Evolutionary conservation across 2,329 filamentous ascomycete species (phyloP), one percentile per base, ranked within the genome.

Genomic region (Corinectria fuckeliana): DNA sequence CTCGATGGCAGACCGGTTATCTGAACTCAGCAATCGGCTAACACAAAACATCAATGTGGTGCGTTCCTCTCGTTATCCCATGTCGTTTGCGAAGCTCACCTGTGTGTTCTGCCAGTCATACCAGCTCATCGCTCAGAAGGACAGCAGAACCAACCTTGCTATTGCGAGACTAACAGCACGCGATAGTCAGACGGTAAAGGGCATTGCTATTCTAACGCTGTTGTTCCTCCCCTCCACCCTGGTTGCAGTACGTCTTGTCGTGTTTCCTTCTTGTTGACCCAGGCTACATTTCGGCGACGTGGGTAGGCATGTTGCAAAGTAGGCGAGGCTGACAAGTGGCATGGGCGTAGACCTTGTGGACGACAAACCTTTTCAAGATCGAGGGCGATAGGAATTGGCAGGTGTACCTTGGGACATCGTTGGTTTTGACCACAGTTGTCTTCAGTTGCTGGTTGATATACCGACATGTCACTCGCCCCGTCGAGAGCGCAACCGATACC

Each of bases 21-120:
- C 21, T 3, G 44, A 53, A 20, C 26, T 61, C 9, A 39, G 20
- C 11, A 36, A 49, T 26, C 41, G 58, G n/a, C 28, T 60, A n/a
- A 23, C 23, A 2, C 42, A 50, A 5, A 50, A 58, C 21, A 61
- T 61, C 26, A 58, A 61, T 26, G 54, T 58, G 50, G 59, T 61
- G 30, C 8, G 44, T 39, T 25, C 18, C 14, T 50, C 28, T 21
- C 14, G 6, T 14, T 16, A 8, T 8, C n/a, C 6, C 7, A 36
- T 14, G 32, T 8, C 7, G n/a, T 36, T 36, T 23, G 18, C 11
- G 3, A 28, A 44, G 39, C 39, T 25, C 20, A 42, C 39, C 13
- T 5, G 11, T 25, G n/a, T 26, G n/a, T n/a, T n/a, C n/a, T n/a
- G 6, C 14, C 16, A 50, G 48, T 50, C 48, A n/a, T 36, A 36